Evolutionary conservation across 129 eudicot species (phyloP), one percentile per base, ranked within the genome.

Genomic region (Flaveria sonorensis): DNA sequence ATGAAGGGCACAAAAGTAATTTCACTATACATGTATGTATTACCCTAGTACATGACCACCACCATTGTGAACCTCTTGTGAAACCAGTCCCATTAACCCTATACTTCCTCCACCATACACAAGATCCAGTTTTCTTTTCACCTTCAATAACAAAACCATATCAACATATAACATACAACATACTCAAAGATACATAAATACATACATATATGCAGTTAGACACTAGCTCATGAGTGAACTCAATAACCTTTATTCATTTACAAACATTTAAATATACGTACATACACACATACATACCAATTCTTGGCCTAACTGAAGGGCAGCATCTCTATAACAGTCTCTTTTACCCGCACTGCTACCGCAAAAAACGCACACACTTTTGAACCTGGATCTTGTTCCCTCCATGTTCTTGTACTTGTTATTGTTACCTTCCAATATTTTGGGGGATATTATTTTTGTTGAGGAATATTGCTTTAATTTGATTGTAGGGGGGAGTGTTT

Each of bases 61-160:
- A 21, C 91, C 89, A 51, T 69, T 73, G 72, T 89, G 91, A 43
- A 89, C 95, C 23, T 75, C 88, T 50, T 81, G 84, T 61, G 95
- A 80, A 66, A 89, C 83, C 67, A 89, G 69, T 16, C 95, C 95
- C 91, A 89, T 89, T 32, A 89, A 70, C 18, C 95, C 95, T 67
- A 86, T 30, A 66, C n/a, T n/a, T 0, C 91, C 95, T n/a, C 95
- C 95, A 10, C 95, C 95, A 77, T 89, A 89, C 60, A 89, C 95
- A 79, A n/a, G 89, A 72, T 81, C 81, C 65, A n/a, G 39, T 18
- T 77, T 87, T 70, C 83, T 89, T 74, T 84, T 75, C 30, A 89
- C 95, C 95, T 89, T 82, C 76, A 83, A 11, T 36, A 52, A 72
- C 60, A 72, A 72, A 15, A 63, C 18, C 26, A 71, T 62, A 48